Base-by-base conservation (phyloP, 1,284 basidiomycete species). In the Irpex sp. region DNA sequence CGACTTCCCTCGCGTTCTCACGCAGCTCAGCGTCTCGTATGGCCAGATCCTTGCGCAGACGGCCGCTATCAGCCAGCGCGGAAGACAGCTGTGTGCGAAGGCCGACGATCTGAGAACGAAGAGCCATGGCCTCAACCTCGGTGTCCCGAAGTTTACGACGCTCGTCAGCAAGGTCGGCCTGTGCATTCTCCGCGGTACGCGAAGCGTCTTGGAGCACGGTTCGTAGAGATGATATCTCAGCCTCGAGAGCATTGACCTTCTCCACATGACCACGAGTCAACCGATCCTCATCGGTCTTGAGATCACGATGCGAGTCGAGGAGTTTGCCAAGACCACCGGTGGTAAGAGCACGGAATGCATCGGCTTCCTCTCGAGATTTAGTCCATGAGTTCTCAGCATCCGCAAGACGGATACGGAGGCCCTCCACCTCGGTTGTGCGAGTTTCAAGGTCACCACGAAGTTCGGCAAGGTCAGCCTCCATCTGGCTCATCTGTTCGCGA, bases 321-420 rank as follows among this genome's bases (percentile, higher is more conserved):
- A 98, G 79, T 70, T 95, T 88, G 37, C 94, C 93, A 2, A 98
- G 81, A 65, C 89, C 84, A 50, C 90, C 89, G 0, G 92, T 94
- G 1, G 94, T 95, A 54, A 95, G 79, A 7, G 88, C 88, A 57
- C 94, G 83, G 74, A 95, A 87, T 1, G 88, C 87, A 72, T 95
- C 93, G 4, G 93, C 92, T 78, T 97, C 95, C 75, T 96, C 93
- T 8, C 94, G 86, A 47, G 93, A 93, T 73, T 92, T 92, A 35
- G 92, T 85, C 90, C 93, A 95, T 8, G 90, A 85, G 68, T 90
- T 92, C 74, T 96, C 93, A 13, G 89, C 86, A 65, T 95, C 92
- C 21, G 82, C 79, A 54, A 93, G 77, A 60, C 88, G 82, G 8
- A 79, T 76, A 50, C 84, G 82, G 0, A 88, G 81, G n/a, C 83